Conservation (phyloP, 768 basidiomycete species). For the Agaricus sinodeliciosus region DNA sequence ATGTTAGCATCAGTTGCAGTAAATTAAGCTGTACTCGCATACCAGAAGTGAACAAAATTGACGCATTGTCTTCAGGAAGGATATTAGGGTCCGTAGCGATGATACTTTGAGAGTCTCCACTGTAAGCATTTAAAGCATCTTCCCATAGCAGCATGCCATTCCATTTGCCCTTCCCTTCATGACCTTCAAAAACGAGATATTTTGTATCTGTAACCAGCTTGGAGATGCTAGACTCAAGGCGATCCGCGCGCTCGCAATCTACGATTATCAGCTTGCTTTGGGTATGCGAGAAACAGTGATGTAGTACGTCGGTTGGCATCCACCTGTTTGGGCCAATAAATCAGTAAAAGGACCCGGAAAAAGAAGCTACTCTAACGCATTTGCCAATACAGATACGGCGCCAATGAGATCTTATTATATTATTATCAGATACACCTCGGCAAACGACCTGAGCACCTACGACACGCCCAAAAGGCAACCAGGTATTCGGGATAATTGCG, state of each 20-base stretch:
- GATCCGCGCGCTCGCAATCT: conserved; percentile 39
- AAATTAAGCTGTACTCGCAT: conserved; percentile 9
- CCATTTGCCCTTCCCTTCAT: conserved; percentile 38
- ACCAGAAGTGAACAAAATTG: conserved; percentile 51
- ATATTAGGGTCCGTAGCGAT: conserved; percentile 26
- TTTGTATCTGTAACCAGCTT: conserved; percentile 24
- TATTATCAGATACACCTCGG: not conserved
- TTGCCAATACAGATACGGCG: conserved; percentile 40
- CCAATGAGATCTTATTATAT: conserved; percentile 33
- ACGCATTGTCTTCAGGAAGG: conserved; percentile 40
- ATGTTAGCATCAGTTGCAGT: conserved; percentile 1
- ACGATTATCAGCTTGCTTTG: conserved; percentile 36
- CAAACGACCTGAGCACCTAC: conserved; percentile 17
- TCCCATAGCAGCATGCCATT: conserved; percentile 33
- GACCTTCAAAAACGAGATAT: conserved; percentile 34
- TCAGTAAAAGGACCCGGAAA: not conserved
- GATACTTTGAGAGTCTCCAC: conserved; percentile 22
- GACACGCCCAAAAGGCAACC: conserved; percentile 43
- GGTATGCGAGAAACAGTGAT: conserved; percentile 40
- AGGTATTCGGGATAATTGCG: conserved; percentile 44
- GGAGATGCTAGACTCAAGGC: conserved; percentile 21
- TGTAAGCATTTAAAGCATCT: conserved; percentile 25
- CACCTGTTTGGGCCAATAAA: conserved; percentile 18
- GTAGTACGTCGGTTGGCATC: conserved; percentile 34
- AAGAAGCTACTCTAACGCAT: conserved; percentile 28